phyloP scores from a whole-genome alignment of 2,329 filamentous ascomycete species.

The Phaeosphaeriaceae sp. region DNA sequence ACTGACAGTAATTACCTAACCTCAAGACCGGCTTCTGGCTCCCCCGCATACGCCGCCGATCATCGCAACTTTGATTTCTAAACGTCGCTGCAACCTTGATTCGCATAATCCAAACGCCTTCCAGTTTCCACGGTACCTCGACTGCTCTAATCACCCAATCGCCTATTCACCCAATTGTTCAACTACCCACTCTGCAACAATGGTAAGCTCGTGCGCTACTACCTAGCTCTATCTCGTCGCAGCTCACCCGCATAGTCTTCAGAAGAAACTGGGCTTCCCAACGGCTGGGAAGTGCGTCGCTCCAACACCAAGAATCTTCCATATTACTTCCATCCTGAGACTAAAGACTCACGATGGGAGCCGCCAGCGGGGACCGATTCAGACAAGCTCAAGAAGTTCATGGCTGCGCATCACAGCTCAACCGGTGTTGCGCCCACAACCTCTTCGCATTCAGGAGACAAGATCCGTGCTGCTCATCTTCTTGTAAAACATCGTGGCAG shows the following conservation, averaged over 20 bases:
- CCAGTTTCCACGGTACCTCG: too few species aligned
- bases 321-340: slow-evolving; percentile 93
- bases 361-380: slow-evolving; percentile 86
- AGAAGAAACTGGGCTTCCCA: slow-evolving; percentile 69
- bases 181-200: slow-evolving; percentile 12
- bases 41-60: slow-evolving; percentile 9
- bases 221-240: slow-evolving; percentile 5
- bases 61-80: slow-evolving; percentile 2
- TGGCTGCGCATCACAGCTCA: slow-evolving; percentile 83
- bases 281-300: slow-evolving; percentile 93
- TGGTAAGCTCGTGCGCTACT: slow-evolving; percentile 31
- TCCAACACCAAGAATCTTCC: slow-evolving; percentile 98
- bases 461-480: slow-evolving; percentile 92
- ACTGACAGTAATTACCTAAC: too few species aligned
- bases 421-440: slow-evolving; percentile 53
- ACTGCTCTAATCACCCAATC: too few species aligned
- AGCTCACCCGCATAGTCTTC: slow-evolving; percentile 39
- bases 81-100: slow-evolving; percentile 19
- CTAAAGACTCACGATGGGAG: slow-evolving; percentile 94
- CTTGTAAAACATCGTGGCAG: slow-evolving; percentile 93
- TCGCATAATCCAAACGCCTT: not conserved
- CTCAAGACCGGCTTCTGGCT: not conserved
- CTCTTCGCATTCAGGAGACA: slow-evolving; percentile 60
- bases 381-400: slow-evolving; percentile 91
- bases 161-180: too few species aligned